Conservation (phyloP, 768 basidiomycete genomes). For the Podaxis pistillaris region DNA sequence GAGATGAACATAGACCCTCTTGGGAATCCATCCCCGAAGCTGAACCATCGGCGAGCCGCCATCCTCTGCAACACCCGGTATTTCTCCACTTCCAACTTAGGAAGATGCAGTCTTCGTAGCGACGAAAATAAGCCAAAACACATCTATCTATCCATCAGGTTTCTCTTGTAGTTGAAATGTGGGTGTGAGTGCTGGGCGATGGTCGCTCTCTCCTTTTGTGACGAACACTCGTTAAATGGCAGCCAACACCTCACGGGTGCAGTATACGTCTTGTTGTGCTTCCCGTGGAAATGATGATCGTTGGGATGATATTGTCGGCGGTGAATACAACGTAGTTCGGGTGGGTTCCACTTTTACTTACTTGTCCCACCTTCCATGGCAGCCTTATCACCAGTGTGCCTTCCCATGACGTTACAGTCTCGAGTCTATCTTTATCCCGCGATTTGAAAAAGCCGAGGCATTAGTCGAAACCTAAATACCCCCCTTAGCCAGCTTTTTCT, state of each 20-base stretch:
- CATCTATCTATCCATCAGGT: background rate
- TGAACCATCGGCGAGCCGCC: background rate
- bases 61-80: background rate
- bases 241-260: background rate
- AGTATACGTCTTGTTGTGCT: background rate
- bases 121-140: background rate
- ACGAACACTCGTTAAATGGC: background rate
- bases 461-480: too few relatives aligned
- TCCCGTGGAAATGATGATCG: background rate
- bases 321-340: background rate
- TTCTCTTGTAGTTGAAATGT: background rate
- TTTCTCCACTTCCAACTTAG: background rate
- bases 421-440: background rate
- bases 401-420: background rate
- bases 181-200: background rate
- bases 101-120: background rate
- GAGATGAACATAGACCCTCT: background rate
- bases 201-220: background rate
- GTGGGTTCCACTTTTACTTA: background rate
- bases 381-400: background rate
- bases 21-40: background rate
- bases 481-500: background rate
- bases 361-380: background rate
- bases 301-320: slow-evolving; percentile 4
- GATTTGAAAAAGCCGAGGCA: background rate